Conservation (phyloP, 345 rosid genomes). For the Kernera saxatilis region DNA sequence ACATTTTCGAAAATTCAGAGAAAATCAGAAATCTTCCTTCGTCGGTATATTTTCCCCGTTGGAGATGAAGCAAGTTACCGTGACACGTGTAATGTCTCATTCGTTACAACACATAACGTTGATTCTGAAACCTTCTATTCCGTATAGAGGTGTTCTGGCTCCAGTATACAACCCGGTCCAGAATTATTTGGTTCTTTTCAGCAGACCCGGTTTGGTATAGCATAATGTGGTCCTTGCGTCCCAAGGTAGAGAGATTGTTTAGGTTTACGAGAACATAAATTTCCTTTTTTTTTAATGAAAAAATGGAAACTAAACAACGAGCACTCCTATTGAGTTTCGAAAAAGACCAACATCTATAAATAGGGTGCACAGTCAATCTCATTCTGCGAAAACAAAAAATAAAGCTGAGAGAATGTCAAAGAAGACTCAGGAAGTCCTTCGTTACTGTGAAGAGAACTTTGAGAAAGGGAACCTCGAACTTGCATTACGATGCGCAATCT, state of each 20-base stretch:
- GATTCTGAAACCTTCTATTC: not conserved
- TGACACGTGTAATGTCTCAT: slow-evolving; percentile 1
- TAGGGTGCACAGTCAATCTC: not conserved
- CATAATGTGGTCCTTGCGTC: not conserved
- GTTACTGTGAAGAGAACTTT: slow-evolving; percentile 22
- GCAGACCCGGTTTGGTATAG: slow-evolving; percentile 9
- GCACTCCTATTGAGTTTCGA: not conserved
- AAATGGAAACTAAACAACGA: slow-evolving; percentile 4
- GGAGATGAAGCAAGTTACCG: not conserved
- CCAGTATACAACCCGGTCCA: not conserved
- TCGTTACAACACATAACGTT: not conserved
- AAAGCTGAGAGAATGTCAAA: not conserved
- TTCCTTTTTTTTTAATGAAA: not conserved
- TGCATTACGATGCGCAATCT: slow-evolving; percentile 10
- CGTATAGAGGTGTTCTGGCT: not conserved
- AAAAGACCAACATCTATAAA: not conserved
- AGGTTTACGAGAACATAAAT: not conserved
- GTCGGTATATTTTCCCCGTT: not conserved
- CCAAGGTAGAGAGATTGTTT: not conserved
- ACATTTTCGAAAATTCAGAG: slow-evolving; percentile 5
- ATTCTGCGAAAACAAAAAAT: not conserved
- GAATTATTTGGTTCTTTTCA: not conserved
- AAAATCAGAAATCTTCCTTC: not conserved
- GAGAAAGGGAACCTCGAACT: not conserved
- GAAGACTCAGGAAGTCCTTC: not conserved